These are phyloP conservation scores for Marchantia polymorpha DNA, from an alignment of 225 moss, liverwort and hornwort genomes.

Conservation along the genomic window DNA sequence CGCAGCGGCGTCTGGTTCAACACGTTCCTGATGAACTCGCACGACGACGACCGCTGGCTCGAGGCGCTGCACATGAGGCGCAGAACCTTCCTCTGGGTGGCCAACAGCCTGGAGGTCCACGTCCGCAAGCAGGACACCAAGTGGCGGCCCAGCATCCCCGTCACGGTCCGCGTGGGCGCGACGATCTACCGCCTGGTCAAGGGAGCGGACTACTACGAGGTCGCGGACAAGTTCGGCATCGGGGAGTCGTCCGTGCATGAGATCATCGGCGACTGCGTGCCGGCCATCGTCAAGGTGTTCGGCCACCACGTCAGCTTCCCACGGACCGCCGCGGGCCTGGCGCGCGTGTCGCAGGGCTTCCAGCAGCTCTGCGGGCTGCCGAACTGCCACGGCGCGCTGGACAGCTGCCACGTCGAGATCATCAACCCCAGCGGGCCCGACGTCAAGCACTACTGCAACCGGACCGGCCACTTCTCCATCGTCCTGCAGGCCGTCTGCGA, in stretches of 20 bases:
- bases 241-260: constrained; percentile 24
- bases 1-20: constrained; percentile 1
- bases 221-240: constrained; percentile 20
- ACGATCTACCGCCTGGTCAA: constrained; percentile 21
- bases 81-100: neutral
- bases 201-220: constrained; percentile 21
- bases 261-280: constrained; percentile 20
- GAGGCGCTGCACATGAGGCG: neutral
- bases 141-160: constrained; percentile 6
- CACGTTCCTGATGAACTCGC: neutral
- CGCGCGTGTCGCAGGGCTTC: constrained; percentile 8
- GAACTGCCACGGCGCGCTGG: constrained; percentile 20
- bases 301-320: constrained; percentile 15
- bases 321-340: constrained; percentile 2
- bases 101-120: constrained; percentile 3
- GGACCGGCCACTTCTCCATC: constrained; percentile 20
- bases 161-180: constrained; percentile 20
- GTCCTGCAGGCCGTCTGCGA: constrained; percentile 20
- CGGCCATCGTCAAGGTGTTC: constrained; percentile 22
- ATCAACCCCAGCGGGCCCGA: constrained; percentile 23
- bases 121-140: constrained; percentile 14
- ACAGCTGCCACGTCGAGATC: constrained; percentile 22
- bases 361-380: constrained; percentile 10
- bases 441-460: constrained; percentile 22
- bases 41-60: constrained; percentile 12